phyloP scores from a whole-genome alignment of 306 rosid species.

The apple (Malus domestica) region DNA sequence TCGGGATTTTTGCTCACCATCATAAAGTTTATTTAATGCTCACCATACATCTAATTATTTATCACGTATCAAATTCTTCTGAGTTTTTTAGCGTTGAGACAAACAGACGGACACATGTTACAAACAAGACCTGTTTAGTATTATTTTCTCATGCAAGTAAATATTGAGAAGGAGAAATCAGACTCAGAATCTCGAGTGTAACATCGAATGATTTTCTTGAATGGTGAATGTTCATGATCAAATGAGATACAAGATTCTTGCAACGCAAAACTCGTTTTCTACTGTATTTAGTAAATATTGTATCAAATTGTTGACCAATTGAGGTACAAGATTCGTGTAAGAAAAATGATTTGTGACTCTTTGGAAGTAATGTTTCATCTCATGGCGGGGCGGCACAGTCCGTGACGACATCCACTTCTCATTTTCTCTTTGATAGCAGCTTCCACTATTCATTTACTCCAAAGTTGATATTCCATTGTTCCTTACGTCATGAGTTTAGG shows the following conservation, averaged over 20 bases:
- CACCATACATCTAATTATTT: no score
- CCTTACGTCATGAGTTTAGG: not conserved
- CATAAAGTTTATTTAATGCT: no score
- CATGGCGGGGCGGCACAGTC: not conserved
- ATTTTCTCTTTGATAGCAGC: not conserved
- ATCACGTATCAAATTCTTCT: rapidly evolving
- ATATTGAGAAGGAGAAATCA: not conserved
- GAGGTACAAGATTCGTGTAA: not conserved
- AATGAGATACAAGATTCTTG: not conserved
- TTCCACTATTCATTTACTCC: not conserved
- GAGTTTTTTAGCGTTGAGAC: not conserved
- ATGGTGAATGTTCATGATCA: not conserved
- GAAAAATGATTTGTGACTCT: not conserved
- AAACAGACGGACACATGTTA: no score
- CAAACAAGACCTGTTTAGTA: no score
- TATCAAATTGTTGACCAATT: not conserved
- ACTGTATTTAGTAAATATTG: not conserved
- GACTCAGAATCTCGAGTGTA: not conserved
- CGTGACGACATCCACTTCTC: not conserved
- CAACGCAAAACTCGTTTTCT: not conserved
- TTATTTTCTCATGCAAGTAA: no score
- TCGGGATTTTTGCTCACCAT: no score
- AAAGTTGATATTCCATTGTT: not conserved
- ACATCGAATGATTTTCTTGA: no score
- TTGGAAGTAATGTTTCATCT: not conserved